Evolutionary conservation across 225 moss, liverwort and hornwort genomes (phyloP).

Genomic region (Sphagnum contortum): DNA sequence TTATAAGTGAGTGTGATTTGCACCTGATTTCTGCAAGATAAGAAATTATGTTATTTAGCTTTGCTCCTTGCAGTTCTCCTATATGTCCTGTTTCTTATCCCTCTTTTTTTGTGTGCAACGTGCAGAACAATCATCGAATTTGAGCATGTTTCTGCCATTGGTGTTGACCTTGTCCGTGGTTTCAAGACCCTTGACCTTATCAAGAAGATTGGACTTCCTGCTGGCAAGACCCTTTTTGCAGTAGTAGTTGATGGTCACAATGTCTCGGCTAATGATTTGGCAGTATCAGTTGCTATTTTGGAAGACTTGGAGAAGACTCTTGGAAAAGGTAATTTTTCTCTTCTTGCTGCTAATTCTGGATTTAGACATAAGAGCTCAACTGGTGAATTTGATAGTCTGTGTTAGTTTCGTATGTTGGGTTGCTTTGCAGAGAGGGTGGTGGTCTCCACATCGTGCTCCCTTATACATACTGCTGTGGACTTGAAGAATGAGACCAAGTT

Average conservation of each 20-base stretch:
- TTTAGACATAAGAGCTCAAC: too few species aligned
- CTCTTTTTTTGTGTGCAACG: too few species aligned
- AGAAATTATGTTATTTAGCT: too few species aligned
- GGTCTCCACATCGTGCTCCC: constrained; percentile 80
- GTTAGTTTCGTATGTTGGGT: neutral
- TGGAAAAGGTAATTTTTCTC: constrained; percentile 52
- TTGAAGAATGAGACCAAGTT: constrained; percentile 73
- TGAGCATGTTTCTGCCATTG: constrained; percentile 43
- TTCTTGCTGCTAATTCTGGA: too few species aligned
- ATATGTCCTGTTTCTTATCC: too few species aligned
- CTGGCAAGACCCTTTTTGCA: constrained; percentile 48
- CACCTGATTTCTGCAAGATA: too few species aligned
- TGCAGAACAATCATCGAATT: constrained; percentile 43
- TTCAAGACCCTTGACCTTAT: constrained; percentile 50
- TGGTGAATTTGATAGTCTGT: neutral
- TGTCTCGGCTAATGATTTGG: constrained; percentile 67
- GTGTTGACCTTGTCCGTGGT: constrained; percentile 76
- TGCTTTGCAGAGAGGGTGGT: constrained; percentile 39
- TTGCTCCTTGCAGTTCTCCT: too few species aligned
- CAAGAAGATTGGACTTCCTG: constrained; percentile 46
- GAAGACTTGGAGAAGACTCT: constrained; percentile 41
- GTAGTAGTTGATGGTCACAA: constrained; percentile 86
- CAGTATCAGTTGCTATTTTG: constrained; percentile 48
- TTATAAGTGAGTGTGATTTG: constrained; percentile 43
- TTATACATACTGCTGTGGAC: constrained; percentile 77